Evolutionary conservation across 2,329 filamentous ascomycete genomes (phyloP), one percentile per base, ranked within the genome.

Genomic region (Aspergillus costaricaensis): DNA sequence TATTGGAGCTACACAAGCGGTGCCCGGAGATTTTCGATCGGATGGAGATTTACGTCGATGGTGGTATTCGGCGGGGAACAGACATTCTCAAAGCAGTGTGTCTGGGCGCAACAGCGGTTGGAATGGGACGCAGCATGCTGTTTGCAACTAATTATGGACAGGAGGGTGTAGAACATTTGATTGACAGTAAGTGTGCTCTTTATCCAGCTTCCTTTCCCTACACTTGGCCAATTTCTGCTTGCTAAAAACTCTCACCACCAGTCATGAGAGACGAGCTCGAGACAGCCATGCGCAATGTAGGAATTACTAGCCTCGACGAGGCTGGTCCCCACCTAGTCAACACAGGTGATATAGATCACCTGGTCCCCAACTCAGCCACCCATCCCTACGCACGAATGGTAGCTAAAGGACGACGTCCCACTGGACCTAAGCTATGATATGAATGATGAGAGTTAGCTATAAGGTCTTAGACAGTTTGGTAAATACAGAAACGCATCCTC

Each of bases 31-130:
- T 82, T 0, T 82, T 83, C 60, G 74, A 76, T 27, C 74, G 74
- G 50, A 76, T 85, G 66, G 81, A 85, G 60, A 74, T 85, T 1
- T 83, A 82, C 50, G 76, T 85, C 23, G 83, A 85, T 58, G 81
- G 83, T 32, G 83, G 83, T 1, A 80, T 85, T 55, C 77, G 80
- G 27, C 78, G 83, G 4, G 83, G 83, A 0, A 81, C 81, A 0
- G 83, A 85, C 62, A 80, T 86, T 4, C 76, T 86, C 15, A 86
- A 85, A 61, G 81, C 81, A 2, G 69, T 85, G 8, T 81, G 80
- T n/a, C 71, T 86, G 0, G 83, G 83, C 0, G 83, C 82, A 1
- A 83, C 79, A 0, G 82, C 82, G 8, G 83, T 85, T 3, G 82
- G 83, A 0, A 78, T 85, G 52, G 83, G 83, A 0, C 72, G 83